These are phyloP conservation scores for Sphaerobolus stellatus DNA, from an alignment of 1,284 basidiomycete genomes.

Conservation along the genomic window DNA sequence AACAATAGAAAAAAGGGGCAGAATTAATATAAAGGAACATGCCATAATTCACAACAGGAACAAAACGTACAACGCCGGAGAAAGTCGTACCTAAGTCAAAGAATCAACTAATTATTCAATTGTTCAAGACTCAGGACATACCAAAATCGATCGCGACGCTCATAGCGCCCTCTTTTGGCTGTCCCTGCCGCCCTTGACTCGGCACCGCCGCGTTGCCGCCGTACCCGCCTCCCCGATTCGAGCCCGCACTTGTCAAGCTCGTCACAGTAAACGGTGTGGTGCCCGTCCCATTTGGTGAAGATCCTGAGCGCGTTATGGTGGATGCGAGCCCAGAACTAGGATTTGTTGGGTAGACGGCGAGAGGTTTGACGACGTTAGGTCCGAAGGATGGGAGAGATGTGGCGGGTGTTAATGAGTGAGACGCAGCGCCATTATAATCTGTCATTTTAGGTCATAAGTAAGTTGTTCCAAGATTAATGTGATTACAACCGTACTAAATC, in stretches of 20 bases:
- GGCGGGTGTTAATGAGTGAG: too few species aligned
- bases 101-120: conserved; percentile 13
- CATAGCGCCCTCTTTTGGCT: conserved; percentile 40
- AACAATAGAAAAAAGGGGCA: too few species aligned
- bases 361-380: too few species aligned
- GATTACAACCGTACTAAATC: conserved; percentile 27
- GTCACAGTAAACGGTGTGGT: conserved; percentile 11
- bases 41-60: too few species aligned
- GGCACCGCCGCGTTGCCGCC: too few species aligned
- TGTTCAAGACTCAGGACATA: conserved; percentile 25
- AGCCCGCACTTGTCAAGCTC: conserved; percentile 31
- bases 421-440: too few species aligned
- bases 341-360: too few species aligned
- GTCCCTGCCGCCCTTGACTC: conserved; percentile 16
- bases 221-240: too few species aligned
- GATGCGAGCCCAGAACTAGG: conserved; percentile 26
- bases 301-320: conserved; percentile 24
- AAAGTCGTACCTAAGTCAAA: conserved; percentile 69
- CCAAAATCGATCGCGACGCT: conserved; percentile 80
- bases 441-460: too few species aligned
- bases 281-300: conserved; percentile 19
- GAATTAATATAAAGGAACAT: too few species aligned
- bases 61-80: conserved; percentile 68
- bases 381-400: too few species aligned
- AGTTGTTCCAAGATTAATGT: conserved; percentile 21